A percentile compares a stretch with the other conserved stretches of the same genome.
phyloP scores from a whole-genome alignment of 2,329 filamentous ascomycete species.

The Arthrobotrys megalospora region DNA sequence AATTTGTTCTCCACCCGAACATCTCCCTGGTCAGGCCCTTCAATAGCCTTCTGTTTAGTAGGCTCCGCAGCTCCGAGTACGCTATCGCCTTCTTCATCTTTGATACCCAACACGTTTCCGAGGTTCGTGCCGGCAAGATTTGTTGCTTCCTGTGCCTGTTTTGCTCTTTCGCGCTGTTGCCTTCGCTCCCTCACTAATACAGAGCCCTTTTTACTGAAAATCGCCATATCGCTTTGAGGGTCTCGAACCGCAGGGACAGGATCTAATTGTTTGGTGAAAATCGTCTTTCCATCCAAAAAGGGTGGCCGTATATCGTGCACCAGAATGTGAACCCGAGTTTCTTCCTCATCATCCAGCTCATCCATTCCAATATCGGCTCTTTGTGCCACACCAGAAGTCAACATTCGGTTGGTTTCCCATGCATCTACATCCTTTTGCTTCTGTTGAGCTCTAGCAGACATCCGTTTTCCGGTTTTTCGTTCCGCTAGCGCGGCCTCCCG shows the following conservation, averaged over 20 bases:
- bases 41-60: constrained; percentile 70
- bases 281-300: constrained; percentile 92
- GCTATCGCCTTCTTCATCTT: constrained; percentile 89
- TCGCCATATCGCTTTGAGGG: constrained; percentile 97
- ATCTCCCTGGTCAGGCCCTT: constrained; percentile 77
- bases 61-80: constrained; percentile 74
- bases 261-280: constrained; percentile 97
- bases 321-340: constrained; percentile 87
- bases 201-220: constrained; percentile 96
- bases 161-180: constrained; percentile 91
- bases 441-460: constrained; percentile 82
- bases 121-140: constrained; percentile 91
- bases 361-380: constrained; percentile 84
- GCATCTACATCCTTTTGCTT: constrained; percentile 95
- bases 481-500: constrained; percentile 81
- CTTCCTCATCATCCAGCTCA: constrained; percentile 92
- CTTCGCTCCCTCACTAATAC: constrained; percentile 91
- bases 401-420: constrained; percentile 99
- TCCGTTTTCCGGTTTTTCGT: constrained; percentile 81
- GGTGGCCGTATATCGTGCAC: constrained; percentile 95
- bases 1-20: constrained; percentile 80
- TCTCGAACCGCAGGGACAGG: constrained; percentile 94
- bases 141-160: constrained; percentile 94
- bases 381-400: constrained; percentile 95
- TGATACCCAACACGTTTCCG: constrained; percentile 95